Evolutionary conservation across 441 rosid genomes (phyloP).

Genomic region (Bocquillonia castaneifolia): DNA sequence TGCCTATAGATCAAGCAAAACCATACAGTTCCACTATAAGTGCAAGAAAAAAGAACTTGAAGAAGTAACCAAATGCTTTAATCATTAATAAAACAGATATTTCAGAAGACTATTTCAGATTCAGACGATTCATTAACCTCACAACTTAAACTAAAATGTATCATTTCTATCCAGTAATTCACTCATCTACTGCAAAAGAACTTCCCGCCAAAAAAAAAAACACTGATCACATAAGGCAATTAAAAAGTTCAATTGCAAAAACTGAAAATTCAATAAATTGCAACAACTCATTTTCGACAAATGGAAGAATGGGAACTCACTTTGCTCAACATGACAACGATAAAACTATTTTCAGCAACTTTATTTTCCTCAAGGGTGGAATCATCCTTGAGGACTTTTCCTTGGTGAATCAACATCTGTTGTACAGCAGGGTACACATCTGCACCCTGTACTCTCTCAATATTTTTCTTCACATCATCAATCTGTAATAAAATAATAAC

Average conservation of each 20-base stretch:
- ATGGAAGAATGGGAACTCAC: constrained; percentile 19
- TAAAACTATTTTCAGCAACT: constrained; percentile 64
- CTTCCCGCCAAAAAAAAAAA: no score
- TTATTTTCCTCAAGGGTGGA: constrained; percentile 64
- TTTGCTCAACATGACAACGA: constrained; percentile 70
- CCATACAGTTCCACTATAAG: background rate
- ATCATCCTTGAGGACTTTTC: constrained; percentile 65
- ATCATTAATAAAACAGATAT: background rate
- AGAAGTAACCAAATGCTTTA: background rate
- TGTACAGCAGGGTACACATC: constrained; percentile 55
- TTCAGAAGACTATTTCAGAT: background rate
- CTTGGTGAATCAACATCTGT: constrained; percentile 80
- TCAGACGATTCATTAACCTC: background rate
- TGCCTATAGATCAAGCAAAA: background rate
- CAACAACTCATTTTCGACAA: background rate
- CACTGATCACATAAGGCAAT: no score
- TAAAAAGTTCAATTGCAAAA: no score
- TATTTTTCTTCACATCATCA: constrained; percentile 53
- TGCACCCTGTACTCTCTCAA: constrained; percentile 55
- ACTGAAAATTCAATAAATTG: no score
- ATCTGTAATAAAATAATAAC: constrained; percentile 31
- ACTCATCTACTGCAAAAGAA: background rate
- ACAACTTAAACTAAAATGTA: background rate
- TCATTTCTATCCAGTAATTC: background rate
- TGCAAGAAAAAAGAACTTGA: background rate